These are phyloP conservation scores for Colletotrichum incanum DNA, from an alignment of 2,329 filamentous ascomycete species.

Conservation along the genomic window DNA sequence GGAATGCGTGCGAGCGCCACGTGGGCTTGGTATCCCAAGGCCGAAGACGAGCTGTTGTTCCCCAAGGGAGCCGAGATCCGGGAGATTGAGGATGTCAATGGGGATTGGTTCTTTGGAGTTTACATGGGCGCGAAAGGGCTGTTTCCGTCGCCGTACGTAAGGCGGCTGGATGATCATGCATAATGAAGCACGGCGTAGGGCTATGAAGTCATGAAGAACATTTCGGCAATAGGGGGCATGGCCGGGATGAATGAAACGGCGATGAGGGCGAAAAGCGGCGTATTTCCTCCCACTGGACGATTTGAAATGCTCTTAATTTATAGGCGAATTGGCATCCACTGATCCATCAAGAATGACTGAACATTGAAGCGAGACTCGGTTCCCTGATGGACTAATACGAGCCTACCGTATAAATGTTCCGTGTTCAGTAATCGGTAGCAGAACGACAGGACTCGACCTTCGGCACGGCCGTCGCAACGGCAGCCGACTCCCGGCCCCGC, in stretches of 20 bases:
- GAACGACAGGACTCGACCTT: not conserved
- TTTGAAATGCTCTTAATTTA: not conserved
- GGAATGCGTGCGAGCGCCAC: conserved; percentile 75
- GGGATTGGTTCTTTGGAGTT: conserved; percentile 89
- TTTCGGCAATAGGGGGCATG: not conserved
- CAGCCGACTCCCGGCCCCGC: conserved; percentile 26
- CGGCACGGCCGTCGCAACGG: not conserved
- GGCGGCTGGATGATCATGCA: conserved; percentile 55
- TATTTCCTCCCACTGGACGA: not conserved
- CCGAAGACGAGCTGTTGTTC: conserved; percentile 85
- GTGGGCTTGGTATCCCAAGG: conserved; percentile 84
- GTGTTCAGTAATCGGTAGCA: not conserved
- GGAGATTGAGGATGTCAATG: conserved; percentile 90
- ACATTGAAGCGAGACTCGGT: not conserved
- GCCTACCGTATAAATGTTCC: not conserved
- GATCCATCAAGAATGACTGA: not conserved
- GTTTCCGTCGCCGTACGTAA: conserved; percentile 86
- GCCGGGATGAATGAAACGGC: conserved; percentile 26
- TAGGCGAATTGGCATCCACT: not conserved
- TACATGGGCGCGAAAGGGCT: conserved; percentile 87
- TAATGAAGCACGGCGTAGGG: not conserved
- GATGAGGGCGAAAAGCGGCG: not conserved
- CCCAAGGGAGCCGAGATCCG: conserved; percentile 86
- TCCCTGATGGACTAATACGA: not conserved
- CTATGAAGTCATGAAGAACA: not conserved